Percentiles rank a stretch among this genome's conserved stretches.
phyloP scores from a whole-genome alignment of 1,284 basidiomycete genomes.

The Phylloporus sp. region DNA sequence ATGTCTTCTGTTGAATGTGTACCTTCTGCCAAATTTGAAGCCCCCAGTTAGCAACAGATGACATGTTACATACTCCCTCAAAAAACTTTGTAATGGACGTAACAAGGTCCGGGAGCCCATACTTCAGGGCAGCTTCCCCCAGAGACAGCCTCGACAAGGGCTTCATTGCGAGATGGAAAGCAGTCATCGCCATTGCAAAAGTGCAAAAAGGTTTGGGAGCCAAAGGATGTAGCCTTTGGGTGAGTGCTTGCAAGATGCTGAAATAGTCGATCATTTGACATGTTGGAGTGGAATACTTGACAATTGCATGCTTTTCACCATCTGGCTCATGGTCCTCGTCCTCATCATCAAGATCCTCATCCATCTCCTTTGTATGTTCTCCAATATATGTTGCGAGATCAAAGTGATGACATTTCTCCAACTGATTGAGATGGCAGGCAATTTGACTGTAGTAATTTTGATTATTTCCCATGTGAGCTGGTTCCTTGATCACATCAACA shows the following conservation, averaged over 20 bases:
- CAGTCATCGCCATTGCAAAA: background rate
- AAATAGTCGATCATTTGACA: background rate
- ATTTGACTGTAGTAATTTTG: constrained; percentile 4
- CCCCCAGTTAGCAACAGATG: too few species aligned
- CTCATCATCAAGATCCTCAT: background rate
- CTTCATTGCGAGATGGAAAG: background rate
- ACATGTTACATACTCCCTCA: background rate
- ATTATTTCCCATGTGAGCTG: constrained; percentile 4
- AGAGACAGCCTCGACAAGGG: background rate
- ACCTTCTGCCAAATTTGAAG: background rate
- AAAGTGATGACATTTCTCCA: too few species aligned
- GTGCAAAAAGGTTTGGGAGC: background rate
- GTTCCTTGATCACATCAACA: constrained; percentile 6
- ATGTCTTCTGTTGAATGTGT: background rate
- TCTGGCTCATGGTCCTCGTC: background rate
- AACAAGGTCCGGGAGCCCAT: background rate
- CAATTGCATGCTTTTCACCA: background rate
- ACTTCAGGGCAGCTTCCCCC: too few species aligned
- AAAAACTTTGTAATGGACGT: background rate
- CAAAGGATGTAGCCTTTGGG: too few species aligned
- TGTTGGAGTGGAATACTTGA: too few species aligned
- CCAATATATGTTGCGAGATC: too few species aligned
- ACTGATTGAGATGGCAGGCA: too few species aligned
- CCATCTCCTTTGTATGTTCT: background rate
- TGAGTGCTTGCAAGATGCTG: background rate